Evolutionary conservation across 495 filamentous ascomycete genomes (phyloP).

Genomic region (Schizothecium vesticola): DNA sequence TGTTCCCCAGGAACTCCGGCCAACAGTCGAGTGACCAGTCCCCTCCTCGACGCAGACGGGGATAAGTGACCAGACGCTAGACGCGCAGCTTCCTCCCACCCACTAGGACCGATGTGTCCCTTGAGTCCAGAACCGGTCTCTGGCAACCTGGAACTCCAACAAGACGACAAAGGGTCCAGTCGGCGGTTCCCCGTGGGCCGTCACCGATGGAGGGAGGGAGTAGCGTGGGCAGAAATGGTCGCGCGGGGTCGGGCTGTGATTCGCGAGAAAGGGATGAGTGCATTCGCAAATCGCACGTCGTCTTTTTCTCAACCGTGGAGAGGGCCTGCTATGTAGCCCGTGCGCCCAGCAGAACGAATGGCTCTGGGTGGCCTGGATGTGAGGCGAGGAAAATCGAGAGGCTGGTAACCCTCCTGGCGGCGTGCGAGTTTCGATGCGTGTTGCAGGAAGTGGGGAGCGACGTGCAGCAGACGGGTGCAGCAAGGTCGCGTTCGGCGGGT

Average conservation of each 20-base stretch:
- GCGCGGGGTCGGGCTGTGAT: not conserved
- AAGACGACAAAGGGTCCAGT: not conserved
- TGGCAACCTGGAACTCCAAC: not conserved
- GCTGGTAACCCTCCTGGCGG: conserved; percentile 19
- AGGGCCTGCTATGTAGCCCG: conserved; percentile 6
- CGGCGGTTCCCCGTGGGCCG: not conserved
- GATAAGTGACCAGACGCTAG: not conserved
- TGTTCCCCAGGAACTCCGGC: not conserved
- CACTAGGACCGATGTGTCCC: not conserved
- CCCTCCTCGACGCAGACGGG: not conserved
- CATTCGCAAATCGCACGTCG: conserved; percentile 14
- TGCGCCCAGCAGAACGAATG: conserved; percentile 21
- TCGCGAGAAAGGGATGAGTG: conserved; percentile 3
- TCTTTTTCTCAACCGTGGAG: conserved; percentile 1
- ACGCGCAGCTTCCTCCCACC: not conserved
- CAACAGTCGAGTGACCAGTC: not conserved
- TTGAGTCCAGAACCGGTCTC: not conserved
- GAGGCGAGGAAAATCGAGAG: conserved; percentile 26
- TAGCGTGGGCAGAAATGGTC: not conserved
- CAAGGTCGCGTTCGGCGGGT: not conserved
- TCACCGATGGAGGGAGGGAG: not conserved
- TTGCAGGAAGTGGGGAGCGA: conserved; percentile 3
- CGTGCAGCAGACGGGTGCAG: conserved; percentile 15
- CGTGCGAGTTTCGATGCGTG: not conserved
- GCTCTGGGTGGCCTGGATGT: conserved; percentile 14